These are phyloP conservation scores for Limnomonas spitsbergensis DNA, from an alignment of 139 green algal species.

Conservation along the genomic window DNA sequence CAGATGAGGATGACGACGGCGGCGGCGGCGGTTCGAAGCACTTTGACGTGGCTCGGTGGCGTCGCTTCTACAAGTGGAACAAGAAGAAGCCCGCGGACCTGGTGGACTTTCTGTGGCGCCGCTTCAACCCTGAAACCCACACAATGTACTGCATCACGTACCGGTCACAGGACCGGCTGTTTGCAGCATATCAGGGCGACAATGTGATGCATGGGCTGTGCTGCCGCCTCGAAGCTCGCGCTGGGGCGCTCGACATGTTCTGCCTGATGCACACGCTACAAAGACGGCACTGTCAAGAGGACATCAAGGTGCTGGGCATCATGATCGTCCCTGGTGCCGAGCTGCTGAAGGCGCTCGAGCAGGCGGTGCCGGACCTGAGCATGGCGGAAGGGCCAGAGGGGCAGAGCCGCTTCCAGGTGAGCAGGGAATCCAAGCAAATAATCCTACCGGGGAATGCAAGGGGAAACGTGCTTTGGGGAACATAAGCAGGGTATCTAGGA, in stretches of 20 bases:
- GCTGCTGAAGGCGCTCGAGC: background rate
- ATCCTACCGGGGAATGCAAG: too few relatives aligned
- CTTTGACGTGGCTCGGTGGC: background rate
- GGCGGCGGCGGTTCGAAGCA: background rate
- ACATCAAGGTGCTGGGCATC: background rate
- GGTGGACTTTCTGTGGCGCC: background rate
- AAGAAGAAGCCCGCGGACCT: background rate
- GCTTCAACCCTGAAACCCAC: background rate
- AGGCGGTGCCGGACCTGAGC: background rate
- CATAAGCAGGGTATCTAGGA: too few relatives aligned
- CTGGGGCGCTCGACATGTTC: background rate
- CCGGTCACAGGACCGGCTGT: background rate
- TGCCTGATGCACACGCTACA: background rate
- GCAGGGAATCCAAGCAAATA: too few relatives aligned
- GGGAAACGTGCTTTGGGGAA: too few relatives aligned
- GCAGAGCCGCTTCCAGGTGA: background rate
- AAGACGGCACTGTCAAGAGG: background rate
- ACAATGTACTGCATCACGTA: background rate
- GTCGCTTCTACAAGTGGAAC: slow-evolving; percentile 2
- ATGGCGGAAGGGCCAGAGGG: background rate
- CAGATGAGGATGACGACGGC: background rate
- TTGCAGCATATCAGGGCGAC: background rate
- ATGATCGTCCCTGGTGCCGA: background rate
- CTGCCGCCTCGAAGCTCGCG: background rate
- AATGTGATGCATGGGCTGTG: slow-evolving; percentile 1